Base-by-base conservation (phyloP, 805 yeast species). In the Lipomyces japonicus region DNA sequence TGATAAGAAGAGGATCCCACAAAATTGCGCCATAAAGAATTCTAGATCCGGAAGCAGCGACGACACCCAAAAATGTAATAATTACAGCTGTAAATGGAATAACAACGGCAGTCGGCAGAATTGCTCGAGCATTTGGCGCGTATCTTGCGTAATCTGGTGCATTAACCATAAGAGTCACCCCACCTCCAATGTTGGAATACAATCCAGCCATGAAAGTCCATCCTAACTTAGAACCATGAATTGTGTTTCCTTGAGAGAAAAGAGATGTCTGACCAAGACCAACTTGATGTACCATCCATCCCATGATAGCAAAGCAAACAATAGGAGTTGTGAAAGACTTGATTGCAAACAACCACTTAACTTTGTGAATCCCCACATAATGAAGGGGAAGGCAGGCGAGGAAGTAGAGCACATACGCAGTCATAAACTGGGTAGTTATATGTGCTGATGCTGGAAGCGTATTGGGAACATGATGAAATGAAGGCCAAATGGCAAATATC, bases 351-450 rank as follows among this genome's bases (percentile, higher is more conserved):
- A 89, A 73, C 69, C 88, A 93, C 64, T 95, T 80, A 50, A 90
- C 79, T 48, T 77, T 75, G 64, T 89, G 95, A 7, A 95, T 95
- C 43, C 83, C 84, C 61, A 88, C 77, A 76, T 86, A 85, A 59
- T 89, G 76, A 56, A 84, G 83, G 3, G 96, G 96, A 51, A 89
- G 74, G 44, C 88, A 83, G 47, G 77, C 75, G 10, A 86, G 69
- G 88, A 95, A 89, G 68, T 84, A 89, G 46, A 89, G 68, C 69
- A 90, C 87, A 67, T 86, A 88, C 19, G 82, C 73, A 65, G 88
- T 71, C 68, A 87, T 82, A 46, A 79, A 79, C 65, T 82, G 85
- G 16, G 60, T 56, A 3, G 53, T 48, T 16, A 57, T 57, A 34
- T 59, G 35, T 6, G 51, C 60, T 6, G 43, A 28, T 28, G 18